phyloP scores from a whole-genome alignment of 2,329 filamentous ascomycete genomes.

The Chrysoporthe puriensis region DNA sequence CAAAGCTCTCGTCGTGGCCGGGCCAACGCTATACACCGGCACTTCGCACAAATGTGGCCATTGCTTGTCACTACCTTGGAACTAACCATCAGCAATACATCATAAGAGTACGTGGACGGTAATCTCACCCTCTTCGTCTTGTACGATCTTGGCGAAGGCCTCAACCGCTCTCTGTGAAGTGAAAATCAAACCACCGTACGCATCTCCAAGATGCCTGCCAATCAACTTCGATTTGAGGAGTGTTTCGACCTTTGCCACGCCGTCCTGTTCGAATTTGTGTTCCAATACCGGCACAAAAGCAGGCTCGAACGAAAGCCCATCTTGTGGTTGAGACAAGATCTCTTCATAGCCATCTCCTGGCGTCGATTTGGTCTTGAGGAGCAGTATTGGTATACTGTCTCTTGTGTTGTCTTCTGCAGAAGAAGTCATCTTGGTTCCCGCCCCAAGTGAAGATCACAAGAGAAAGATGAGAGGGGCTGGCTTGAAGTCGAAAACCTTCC shows the following conservation, averaged over 20 bases:
- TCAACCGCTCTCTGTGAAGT: slow-evolving; percentile 85
- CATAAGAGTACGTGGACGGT: not conserved
- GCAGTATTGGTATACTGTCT: slow-evolving; percentile 60
- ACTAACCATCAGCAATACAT: slow-evolving; percentile 16
- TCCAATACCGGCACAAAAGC: slow-evolving; percentile 77
- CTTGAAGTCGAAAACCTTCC: not conserved
- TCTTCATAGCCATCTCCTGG: slow-evolving; percentile 75
- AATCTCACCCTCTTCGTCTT: slow-evolving; percentile 50
- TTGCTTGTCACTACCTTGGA: slow-evolving; percentile 13
- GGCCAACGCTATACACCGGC: slow-evolving; percentile 77
- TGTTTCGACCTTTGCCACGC: slow-evolving; percentile 56
- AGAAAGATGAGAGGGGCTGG: not conserved
- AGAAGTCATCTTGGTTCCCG: slow-evolving; percentile 22
- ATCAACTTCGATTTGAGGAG: slow-evolving; percentile 53
- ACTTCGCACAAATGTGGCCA: slow-evolving; percentile 62
- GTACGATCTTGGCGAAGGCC: slow-evolving; percentile 68
- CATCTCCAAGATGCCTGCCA: slow-evolving; percentile 39
- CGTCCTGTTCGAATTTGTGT: slow-evolving; percentile 66
- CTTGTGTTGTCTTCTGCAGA: not conserved
- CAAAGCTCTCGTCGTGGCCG: slow-evolving; percentile 78
- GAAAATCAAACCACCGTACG: slow-evolving; percentile 80
- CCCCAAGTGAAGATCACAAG: not conserved
- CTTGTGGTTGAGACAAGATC: slow-evolving; percentile 55
- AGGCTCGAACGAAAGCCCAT: slow-evolving; percentile 58
- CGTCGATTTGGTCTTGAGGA: slow-evolving; percentile 77